Conservation (phyloP, 345 rosid species). For the Durio zibethinus region DNA sequence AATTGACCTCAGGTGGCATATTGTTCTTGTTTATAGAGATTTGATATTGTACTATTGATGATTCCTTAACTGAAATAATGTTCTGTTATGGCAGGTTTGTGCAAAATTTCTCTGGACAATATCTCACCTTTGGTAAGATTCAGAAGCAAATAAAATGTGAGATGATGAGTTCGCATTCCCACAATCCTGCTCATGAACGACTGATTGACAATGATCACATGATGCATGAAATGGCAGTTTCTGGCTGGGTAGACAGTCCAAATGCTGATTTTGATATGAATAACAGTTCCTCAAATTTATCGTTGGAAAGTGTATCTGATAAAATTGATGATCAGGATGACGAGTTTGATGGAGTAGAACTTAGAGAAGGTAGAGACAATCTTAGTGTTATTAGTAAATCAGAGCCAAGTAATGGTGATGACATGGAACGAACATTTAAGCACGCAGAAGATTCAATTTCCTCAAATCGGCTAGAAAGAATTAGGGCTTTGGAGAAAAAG, state of each 20-base stretch:
- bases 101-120: slow-evolving; percentile 46
- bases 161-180: slow-evolving; percentile 31
- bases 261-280: slow-evolving; percentile 18
- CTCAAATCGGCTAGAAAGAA: slow-evolving; percentile 6
- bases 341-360: slow-evolving; percentile 24
- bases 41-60: background rate
- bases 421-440: background rate
- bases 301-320: slow-evolving; percentile 18
- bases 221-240: slow-evolving; percentile 21
- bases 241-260: slow-evolving; percentile 16
- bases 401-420: slow-evolving; percentile 14
- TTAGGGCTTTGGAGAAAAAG: slow-evolving; percentile 29
- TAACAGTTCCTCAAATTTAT: slow-evolving; percentile 14
- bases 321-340: slow-evolving; percentile 24
- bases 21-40: slow-evolving; percentile 1
- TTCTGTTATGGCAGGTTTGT: slow-evolving; percentile 55
- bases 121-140: slow-evolving; percentile 64
- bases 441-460: slow-evolving; percentile 13
- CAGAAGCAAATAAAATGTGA: slow-evolving; percentile 69
- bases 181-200: slow-evolving; percentile 27
- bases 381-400: slow-evolving; percentile 25
- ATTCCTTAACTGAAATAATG: slow-evolving; percentile 2
- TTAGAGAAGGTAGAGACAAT: slow-evolving; percentile 31
- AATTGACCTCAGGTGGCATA: background rate
- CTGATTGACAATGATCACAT: slow-evolving; percentile 17